Evolutionary conservation across 495 filamentous ascomycete genomes (phyloP), one percentile per base, ranked within the genome.

Genomic region (Apodospora peruviana): DNA sequence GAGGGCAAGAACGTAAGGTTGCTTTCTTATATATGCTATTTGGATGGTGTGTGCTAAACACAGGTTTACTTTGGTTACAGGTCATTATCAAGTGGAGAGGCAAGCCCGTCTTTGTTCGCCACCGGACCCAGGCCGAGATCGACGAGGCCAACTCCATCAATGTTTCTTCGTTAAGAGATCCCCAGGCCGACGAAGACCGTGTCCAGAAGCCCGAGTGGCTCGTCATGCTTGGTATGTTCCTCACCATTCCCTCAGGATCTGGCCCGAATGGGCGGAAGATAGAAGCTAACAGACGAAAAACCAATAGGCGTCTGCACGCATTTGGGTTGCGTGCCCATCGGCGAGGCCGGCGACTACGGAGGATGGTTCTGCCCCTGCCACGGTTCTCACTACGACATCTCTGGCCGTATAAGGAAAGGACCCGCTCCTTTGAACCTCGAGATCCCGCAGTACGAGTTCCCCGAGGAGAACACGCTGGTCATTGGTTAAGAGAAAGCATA

Each of bases 291-390:
- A 41, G n/a, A n/a, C n/a, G n/a, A 22, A 24, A 34, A 0, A 22
- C 25, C 14, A 34, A 40, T 52, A 91, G 88, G 89, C 69, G 90
- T 99, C 69, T 99, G 93, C 84, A 99, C 93, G 61, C 93, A 99
- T 71, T 76, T 99, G 61, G 93, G 93, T 69, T 99, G 93, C 77
- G 93, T 99, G 45, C 93, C 93, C 55, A 97, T 99, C 70, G 93
- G 93, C 67, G 93, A 99, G 78, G 86, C 93, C 52, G 93, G 93
- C 67, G 94, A 99, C 69, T 99, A 76, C 68, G 93, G 93, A 62
- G 93, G 93, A 62, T 99, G 93, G 93, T 99, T 99, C 84, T 99
- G 93, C 78, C 93, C 93, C 52, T 99, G 93, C 84, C 93, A 99
- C 80, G 93, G 93, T 67, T 96, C 90, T 48, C 93, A 99, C 78